Conservation (phyloP, 1,284 basidiomycete genomes). For the Ustilago nuda region DNA sequence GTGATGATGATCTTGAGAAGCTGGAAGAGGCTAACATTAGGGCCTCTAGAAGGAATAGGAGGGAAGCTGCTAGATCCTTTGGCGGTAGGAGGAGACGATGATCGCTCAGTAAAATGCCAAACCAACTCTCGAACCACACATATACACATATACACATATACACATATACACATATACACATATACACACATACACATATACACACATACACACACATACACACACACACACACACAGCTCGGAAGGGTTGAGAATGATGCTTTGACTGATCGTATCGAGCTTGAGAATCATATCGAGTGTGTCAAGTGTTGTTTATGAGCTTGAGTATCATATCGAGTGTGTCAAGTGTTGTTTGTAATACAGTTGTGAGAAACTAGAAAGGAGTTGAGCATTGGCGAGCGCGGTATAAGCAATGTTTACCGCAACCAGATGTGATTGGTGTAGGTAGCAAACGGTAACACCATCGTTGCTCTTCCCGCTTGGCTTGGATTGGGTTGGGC, state of each 20-base stretch:
- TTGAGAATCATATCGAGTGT: neutral
- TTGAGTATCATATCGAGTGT: neutral
- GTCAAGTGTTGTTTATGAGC: neutral
- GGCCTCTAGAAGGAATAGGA: constrained; percentile 53
- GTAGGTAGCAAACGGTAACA: no score
- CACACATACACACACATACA: no score
- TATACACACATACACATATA: no score
- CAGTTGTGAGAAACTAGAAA: neutral
- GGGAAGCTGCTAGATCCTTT: constrained; percentile 50
- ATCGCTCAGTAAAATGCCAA: constrained; percentile 1
- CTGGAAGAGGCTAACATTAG: constrained; percentile 59
- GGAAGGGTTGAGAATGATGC: neutral
- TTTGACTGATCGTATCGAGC: neutral
- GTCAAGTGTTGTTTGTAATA: constrained; percentile 11
- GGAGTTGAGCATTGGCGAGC: neutral
- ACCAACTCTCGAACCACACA: neutral
- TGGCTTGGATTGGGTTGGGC: neutral
- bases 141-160: no score
- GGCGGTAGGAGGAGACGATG: constrained; percentile 23
- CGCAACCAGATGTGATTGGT: neutral
- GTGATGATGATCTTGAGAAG: constrained; percentile 87
- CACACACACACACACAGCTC: neutral
- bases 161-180: no score
- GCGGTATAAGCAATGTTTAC: neutral
- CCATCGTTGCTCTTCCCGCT: no score